Evolutionary conservation across 2,329 filamentous ascomycete genomes (phyloP).

Genomic region (Verruconis gallopava): DNA sequence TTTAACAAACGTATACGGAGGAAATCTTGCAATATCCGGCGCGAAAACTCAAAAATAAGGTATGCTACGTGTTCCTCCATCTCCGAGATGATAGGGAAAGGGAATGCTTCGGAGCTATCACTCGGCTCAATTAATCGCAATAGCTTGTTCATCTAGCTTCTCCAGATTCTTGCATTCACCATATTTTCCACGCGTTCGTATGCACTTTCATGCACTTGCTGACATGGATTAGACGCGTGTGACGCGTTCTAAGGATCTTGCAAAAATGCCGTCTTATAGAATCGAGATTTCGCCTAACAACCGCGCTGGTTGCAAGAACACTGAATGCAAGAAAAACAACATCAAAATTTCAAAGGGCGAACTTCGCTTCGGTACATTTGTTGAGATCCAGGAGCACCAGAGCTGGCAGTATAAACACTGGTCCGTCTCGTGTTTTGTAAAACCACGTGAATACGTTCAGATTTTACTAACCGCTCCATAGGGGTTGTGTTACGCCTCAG

Average conservation of each 20-base stretch:
- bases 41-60: too few species aligned
- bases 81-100: too few species aligned
- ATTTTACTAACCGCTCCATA: slow-evolving; percentile 24
- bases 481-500: slow-evolving; percentile 78
- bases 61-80: too few species aligned
- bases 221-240: too few species aligned
- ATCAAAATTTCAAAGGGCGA: slow-evolving; percentile 69
- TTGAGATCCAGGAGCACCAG: slow-evolving; percentile 47
- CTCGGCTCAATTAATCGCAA: neutral
- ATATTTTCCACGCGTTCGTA: neutral
- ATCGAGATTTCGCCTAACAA: slow-evolving; percentile 57
- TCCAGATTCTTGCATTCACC: neutral
- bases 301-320: slow-evolving; percentile 62
- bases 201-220: too few species aligned
- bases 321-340: slow-evolving; percentile 55
- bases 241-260: too few species aligned
- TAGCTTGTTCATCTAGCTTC: neutral
- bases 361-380: slow-evolving; percentile 62
- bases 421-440: slow-evolving; percentile 35
- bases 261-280: too few species aligned
- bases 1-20: too few species aligned
- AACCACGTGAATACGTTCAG: too few species aligned
- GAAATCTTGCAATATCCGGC: too few species aligned
- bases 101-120: too few species aligned
- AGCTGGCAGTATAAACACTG: slow-evolving; percentile 77